phyloP scores from a whole-genome alignment of 345 rosid genomes.

The Dipteronia dyeriana region DNA sequence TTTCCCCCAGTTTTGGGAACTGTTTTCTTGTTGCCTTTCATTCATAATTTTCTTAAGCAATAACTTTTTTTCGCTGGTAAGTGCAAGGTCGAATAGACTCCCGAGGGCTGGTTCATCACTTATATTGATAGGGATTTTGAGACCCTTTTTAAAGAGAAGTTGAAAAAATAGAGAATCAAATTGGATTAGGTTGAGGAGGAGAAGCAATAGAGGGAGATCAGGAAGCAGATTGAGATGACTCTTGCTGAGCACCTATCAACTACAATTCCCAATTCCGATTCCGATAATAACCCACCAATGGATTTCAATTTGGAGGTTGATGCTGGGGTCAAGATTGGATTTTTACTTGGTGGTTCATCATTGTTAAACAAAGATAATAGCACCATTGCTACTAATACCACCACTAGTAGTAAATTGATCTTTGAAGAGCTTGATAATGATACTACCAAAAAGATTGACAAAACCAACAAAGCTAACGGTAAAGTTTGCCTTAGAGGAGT shows the following conservation, averaged over 20 bases:
- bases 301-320: slow-evolving; percentile 49
- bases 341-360: slow-evolving; percentile 53
- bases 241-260: slow-evolving; percentile 41
- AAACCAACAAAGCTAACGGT: slow-evolving; percentile 20
- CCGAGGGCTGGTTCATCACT: slow-evolving; percentile 97
- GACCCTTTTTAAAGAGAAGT: slow-evolving; percentile 75
- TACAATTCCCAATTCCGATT: too few species aligned
- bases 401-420: too few species aligned
- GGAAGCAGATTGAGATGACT: slow-evolving; percentile 83
- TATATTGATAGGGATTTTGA: slow-evolving; percentile 86
- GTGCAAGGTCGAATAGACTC: slow-evolving; percentile 95
- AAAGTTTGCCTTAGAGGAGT: slow-evolving; percentile 74
- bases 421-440: slow-evolving; percentile 57
- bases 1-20: too few species aligned
- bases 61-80: too few species aligned
- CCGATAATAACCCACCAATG: slow-evolving; percentile 14
- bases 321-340: slow-evolving; percentile 66
- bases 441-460: slow-evolving; percentile 33
- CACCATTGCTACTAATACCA: too few species aligned
- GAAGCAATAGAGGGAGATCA: slow-evolving; percentile 80
- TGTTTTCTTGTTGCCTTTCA: too few species aligned
- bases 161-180: slow-evolving; percentile 78
- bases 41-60: too few species aligned
- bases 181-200: slow-evolving; percentile 88
- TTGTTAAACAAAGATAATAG: too few species aligned